phyloP scores from a whole-genome alignment of 768 basidiomycete species.

The Tulasnella sp. region DNA sequence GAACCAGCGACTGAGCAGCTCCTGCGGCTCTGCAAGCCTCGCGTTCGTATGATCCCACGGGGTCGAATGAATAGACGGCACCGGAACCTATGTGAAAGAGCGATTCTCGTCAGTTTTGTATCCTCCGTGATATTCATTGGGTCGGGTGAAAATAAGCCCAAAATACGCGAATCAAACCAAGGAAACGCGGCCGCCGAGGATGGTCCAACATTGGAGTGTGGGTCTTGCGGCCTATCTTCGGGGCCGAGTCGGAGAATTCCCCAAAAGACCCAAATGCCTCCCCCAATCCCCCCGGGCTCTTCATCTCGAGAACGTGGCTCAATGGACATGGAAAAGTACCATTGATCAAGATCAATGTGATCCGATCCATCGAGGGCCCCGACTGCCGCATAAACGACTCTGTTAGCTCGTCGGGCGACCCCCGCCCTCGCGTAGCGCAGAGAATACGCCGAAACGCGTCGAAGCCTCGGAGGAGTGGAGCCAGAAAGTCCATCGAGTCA shows the following conservation, averaged over 20 bases:
- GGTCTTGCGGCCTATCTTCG: conserved; percentile 12
- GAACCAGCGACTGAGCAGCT: conserved; percentile 89
- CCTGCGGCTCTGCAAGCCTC: conserved; percentile 96
- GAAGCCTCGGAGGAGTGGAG: conserved; percentile 30
- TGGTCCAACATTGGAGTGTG: conserved; percentile 17
- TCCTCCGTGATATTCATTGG: neutral
- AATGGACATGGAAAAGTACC: neutral
- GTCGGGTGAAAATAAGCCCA: conserved; percentile 2
- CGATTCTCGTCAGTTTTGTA: neutral
- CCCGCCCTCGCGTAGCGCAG: conserved; percentile 1
- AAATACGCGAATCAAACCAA: conserved; percentile 3
- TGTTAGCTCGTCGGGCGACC: neutral
- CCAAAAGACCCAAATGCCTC: conserved; percentile 10
- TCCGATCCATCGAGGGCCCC: neutral
- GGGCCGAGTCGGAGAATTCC: conserved; percentile 7
- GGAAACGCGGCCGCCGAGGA: conserved; percentile 18
- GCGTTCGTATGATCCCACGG: conserved; percentile 96
- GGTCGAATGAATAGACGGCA: conserved; percentile 99
- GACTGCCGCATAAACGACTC: neutral
- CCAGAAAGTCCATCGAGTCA: conserved; percentile 22
- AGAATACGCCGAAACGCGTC: conserved; percentile 20
- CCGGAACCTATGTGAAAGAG: conserved; percentile 67
- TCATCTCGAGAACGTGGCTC: neutral
- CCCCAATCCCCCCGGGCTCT: neutral
- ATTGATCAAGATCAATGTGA: conserved; percentile 8